These are phyloP conservation scores for Isabelozyma rhagii DNA, from an alignment of 805 yeast genomes.

Conservation along the genomic window DNA sequence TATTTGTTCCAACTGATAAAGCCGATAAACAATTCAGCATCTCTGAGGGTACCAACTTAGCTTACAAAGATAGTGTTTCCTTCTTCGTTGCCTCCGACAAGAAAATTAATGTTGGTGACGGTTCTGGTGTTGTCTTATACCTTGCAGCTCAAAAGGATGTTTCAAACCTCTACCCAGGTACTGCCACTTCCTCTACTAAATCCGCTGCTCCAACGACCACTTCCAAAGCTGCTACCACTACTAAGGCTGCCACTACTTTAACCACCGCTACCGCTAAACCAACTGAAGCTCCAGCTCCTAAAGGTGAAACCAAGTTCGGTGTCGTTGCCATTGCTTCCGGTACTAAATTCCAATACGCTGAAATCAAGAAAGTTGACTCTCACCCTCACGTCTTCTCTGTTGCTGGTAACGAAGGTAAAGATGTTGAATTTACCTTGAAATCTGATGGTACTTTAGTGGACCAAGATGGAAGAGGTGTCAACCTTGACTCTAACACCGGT, in stretches of 20 bases:
- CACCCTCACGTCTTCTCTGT: constrained; percentile 33
- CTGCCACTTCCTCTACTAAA: constrained; percentile 1
- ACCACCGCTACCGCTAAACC: constrained; percentile 1
- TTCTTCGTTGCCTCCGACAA: constrained; percentile 3
- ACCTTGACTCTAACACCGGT: constrained; percentile 25
- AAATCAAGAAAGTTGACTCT: constrained; percentile 24
- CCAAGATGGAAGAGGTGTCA: constrained; percentile 26
- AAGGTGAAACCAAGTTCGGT: constrained; percentile 1
- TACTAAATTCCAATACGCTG: constrained; percentile 18
- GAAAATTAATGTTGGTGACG: neutral
- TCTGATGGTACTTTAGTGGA: constrained; percentile 26
- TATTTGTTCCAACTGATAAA: neutral
- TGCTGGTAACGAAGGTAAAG: constrained; percentile 28
- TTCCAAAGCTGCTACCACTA: constrained; percentile 3
- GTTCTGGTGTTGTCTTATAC: constrained; percentile 6
- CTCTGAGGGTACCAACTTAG: constrained; percentile 4
- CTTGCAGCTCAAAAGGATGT: constrained; percentile 2
- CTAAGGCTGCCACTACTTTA: constrained; percentile 4
- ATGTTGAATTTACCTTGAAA: constrained; percentile 19
- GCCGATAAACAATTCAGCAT: constrained; percentile 8
- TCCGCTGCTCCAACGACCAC: constrained; percentile 5
- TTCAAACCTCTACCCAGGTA: neutral
- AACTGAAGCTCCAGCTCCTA: neutral
- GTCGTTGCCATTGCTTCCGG: constrained; percentile 22
- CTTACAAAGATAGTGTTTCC: neutral